Evolutionary conservation across 2,329 filamentous ascomycete species (phyloP).

Genomic region (Fusarium sp.): DNA sequence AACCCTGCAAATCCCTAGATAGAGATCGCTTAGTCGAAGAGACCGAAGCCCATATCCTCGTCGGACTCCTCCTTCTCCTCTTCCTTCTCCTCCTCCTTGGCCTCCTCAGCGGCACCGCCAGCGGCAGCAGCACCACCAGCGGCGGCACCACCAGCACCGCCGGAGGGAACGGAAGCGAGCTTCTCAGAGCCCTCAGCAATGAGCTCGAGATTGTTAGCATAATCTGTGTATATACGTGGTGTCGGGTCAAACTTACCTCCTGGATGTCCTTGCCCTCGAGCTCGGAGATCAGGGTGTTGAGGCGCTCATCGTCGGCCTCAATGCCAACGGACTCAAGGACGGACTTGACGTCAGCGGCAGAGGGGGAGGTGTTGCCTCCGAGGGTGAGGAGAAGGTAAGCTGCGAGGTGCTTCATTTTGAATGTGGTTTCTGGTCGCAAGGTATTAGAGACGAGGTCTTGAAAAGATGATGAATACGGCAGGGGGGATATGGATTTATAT

Average conservation of each 20-base stretch:
- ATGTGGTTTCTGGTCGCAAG: conserved; percentile 53
- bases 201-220: conserved; percentile 69
- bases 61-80: conserved; percentile 71
- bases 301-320: conserved; percentile 90
- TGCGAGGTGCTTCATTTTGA: conserved; percentile 99
- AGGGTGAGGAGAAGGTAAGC: conserved; percentile 98
- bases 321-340: conserved; percentile 96
- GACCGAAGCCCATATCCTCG: conserved; percentile 83
- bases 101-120: conserved; percentile 76
- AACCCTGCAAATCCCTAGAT: conserved; percentile 47
- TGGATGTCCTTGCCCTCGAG: conserved; percentile 93
- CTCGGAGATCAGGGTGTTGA: conserved; percentile 89
- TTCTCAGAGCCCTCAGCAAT: conserved; percentile 91
- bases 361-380: conserved; percentile 91
- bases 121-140: conserved; percentile 76
- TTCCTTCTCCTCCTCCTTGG: conserved; percentile 87
- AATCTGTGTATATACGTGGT: neutral
- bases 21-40: conserved; percentile 74
- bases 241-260: conserved; percentile 74
- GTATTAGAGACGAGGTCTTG: conserved; percentile 41
- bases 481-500: conserved; percentile 1
- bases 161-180: conserved; percentile 97
- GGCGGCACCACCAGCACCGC: conserved; percentile 81
- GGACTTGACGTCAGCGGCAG: conserved; percentile 84
- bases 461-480: too few species aligned